These are phyloP conservation scores for Phyllosticta capitalensis DNA, from an alignment of 2,329 filamentous ascomycete genomes.

Conservation along the genomic window DNA sequence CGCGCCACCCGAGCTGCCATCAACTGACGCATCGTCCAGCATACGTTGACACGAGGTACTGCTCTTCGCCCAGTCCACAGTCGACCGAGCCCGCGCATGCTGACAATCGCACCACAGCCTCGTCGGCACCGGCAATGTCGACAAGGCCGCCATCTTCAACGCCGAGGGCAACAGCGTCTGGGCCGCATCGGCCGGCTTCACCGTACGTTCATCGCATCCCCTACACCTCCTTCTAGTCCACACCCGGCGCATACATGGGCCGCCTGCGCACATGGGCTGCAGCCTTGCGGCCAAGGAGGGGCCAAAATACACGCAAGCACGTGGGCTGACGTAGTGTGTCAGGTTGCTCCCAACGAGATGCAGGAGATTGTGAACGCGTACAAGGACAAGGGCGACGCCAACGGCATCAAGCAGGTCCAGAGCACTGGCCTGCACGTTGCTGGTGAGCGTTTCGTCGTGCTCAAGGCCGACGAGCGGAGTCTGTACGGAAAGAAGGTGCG, in stretches of 20 bases:
- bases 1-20: conserved; percentile 10
- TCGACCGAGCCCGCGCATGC: neutral
- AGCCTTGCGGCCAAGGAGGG: conserved; percentile 7
- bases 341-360: conserved; percentile 48
- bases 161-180: conserved; percentile 47
- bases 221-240: neutral
- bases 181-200: conserved; percentile 76
- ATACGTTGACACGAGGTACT: conserved; percentile 34
- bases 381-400: conserved; percentile 43
- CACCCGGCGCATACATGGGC: neutral
- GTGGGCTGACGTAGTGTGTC: conserved; percentile 8
- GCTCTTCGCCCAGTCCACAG: neutral
- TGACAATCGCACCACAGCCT: conserved; percentile 23
- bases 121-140: conserved; percentile 34
- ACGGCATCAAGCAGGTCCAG: conserved; percentile 56
- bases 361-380: conserved; percentile 41
- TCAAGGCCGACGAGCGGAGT: conserved; percentile 66
- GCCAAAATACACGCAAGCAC: conserved; percentile 3
- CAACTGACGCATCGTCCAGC: conserved; percentile 21
- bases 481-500: conserved; percentile 80
- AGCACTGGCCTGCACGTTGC: conserved; percentile 64
- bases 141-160: conserved; percentile 44
- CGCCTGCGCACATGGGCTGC: neutral
- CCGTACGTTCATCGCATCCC: conserved; percentile 44
- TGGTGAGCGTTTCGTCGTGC: conserved; percentile 68